Evolutionary conservation across 768 basidiomycete genomes (phyloP).

Genomic region (Phylloporus sp.): DNA sequence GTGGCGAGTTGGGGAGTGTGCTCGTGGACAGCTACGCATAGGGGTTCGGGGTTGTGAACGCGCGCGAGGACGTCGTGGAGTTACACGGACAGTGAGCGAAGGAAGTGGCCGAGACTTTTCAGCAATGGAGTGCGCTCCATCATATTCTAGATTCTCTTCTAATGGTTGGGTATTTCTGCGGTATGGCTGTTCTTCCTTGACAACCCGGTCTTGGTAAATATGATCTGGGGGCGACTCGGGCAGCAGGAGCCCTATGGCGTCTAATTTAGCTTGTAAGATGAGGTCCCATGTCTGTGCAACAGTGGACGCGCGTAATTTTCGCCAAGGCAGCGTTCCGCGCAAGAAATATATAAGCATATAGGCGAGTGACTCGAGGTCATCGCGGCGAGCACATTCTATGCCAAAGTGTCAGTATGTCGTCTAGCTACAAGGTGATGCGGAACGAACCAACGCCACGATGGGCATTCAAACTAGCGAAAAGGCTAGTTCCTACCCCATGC

Average conservation of each 20-base stretch:
- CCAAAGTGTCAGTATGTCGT: neutral
- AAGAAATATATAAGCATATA: conserved; percentile 84
- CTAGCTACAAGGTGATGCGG: neutral
- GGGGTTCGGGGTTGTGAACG: conserved; percentile 19
- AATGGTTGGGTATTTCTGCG: conserved; percentile 3
- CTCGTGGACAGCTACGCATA: conserved; percentile 8
- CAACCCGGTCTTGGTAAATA: conserved; percentile 3
- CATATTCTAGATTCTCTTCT: conserved; percentile 10
- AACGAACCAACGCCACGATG: conserved; percentile 70
- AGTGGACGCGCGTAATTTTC: conserved; percentile 64
- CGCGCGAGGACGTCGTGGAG: conserved; percentile 11
- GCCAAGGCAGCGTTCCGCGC: conserved; percentile 75
- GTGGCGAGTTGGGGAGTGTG: conserved; percentile 5
- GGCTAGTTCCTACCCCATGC: conserved; percentile 75
- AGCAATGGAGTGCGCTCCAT: conserved; percentile 9
- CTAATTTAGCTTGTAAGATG: conserved; percentile 70
- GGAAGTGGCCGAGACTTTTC: conserved; percentile 18
- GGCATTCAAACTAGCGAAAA: conserved; percentile 73
- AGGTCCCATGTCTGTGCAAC: conserved; percentile 72
- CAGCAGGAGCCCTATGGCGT: conserved; percentile 39
- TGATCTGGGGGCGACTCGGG: conserved; percentile 15
- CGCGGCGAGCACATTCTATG: conserved; percentile 69
- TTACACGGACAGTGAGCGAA: neutral
- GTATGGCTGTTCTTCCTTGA: neutral
- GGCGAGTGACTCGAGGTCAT: conserved; percentile 75